These are phyloP conservation scores for Candida gigantensis DNA, from an alignment of 1,139 yeast species.

Conservation along the genomic window DNA sequence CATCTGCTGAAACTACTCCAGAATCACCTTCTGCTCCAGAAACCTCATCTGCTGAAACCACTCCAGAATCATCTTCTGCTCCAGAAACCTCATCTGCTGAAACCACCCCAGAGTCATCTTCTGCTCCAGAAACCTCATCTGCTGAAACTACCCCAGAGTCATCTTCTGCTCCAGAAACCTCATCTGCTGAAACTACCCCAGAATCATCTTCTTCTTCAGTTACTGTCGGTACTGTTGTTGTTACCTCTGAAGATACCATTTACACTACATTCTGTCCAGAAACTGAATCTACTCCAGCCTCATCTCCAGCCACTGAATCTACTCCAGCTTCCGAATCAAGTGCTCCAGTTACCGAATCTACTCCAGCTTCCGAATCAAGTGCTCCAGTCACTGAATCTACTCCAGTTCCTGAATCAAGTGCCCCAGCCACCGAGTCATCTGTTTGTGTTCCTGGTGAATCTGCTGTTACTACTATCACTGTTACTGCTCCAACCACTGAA, in stretches of 20 bases:
- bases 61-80: constrained; percentile 2
- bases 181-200: constrained; percentile 3
- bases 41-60: constrained; percentile 4
- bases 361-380: constrained; percentile 15
- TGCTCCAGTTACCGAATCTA: constrained; percentile 8
- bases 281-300: constrained; percentile 11
- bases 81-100: neutral
- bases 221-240: constrained; percentile 38
- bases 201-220: too few species aligned
- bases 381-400: constrained; percentile 3
- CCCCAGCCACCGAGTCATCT: constrained; percentile 15
- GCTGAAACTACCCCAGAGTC: constrained; percentile 2
- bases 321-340: constrained; percentile 7
- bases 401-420: constrained; percentile 8
- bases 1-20: constrained; percentile 5
- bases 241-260: constrained; percentile 23
- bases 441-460: constrained; percentile 1
- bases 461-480: neutral
- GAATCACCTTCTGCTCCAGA: neutral
- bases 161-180: constrained; percentile 1
- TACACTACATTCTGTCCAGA: constrained; percentile 20
- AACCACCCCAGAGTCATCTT: neutral
- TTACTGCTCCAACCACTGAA: neutral
- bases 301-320: constrained; percentile 6
- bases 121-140: constrained; percentile 2